These are phyloP conservation scores for Pulveroboletus sp. DNA, from an alignment of 768 basidiomycete genomes.

Conservation along the genomic window DNA sequence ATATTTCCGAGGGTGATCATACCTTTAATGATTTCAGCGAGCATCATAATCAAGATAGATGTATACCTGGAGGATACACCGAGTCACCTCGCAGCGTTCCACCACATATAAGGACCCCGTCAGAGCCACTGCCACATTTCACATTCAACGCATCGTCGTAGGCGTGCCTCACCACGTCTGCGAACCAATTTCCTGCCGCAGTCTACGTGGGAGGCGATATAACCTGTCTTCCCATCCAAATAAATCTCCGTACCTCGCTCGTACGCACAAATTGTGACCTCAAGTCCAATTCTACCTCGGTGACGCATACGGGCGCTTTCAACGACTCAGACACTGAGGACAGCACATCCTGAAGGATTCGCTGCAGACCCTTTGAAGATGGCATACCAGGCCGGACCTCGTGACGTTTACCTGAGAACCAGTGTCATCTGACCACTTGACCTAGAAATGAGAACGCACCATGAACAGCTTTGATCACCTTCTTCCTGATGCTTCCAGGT, in stretches of 20 bases:
- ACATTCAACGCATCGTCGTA: slow-evolving; percentile 69
- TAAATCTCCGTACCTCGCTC: slow-evolving; percentile 47
- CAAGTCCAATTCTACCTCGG: slow-evolving; percentile 63
- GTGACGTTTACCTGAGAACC: slow-evolving; percentile 58
- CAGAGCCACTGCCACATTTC: slow-evolving; percentile 60
- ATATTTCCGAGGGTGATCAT: slow-evolving; percentile 80
- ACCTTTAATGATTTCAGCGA: slow-evolving; percentile 39
- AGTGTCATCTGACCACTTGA: not conserved
- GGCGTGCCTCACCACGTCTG: slow-evolving; percentile 77
- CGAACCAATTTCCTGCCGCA: slow-evolving; percentile 75
- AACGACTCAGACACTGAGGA: slow-evolving; percentile 66
- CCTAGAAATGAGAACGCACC: slow-evolving; percentile 38
- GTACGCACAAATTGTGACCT: slow-evolving; percentile 73
- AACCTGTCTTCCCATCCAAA: not conserved
- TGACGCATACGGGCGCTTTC: slow-evolving; percentile 72
- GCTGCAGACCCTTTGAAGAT: slow-evolving; percentile 50
- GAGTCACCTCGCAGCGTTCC: slow-evolving; percentile 87
- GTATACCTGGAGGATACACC: slow-evolving; percentile 71
- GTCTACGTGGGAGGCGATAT: slow-evolving; percentile 39
- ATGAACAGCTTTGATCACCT: slow-evolving; percentile 56
- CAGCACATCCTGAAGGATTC: slow-evolving; percentile 59
- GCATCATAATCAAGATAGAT: not conserved
- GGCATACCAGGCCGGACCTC: slow-evolving; percentile 54
- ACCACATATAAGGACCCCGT: slow-evolving; percentile 77
- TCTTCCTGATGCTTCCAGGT: slow-evolving; percentile 57